A percentile compares a stretch with the other conserved stretches of the same genome.
Conservation (phyloP, 2,329 filamentous ascomycete species). For the Colletotrichum musicola region DNA sequence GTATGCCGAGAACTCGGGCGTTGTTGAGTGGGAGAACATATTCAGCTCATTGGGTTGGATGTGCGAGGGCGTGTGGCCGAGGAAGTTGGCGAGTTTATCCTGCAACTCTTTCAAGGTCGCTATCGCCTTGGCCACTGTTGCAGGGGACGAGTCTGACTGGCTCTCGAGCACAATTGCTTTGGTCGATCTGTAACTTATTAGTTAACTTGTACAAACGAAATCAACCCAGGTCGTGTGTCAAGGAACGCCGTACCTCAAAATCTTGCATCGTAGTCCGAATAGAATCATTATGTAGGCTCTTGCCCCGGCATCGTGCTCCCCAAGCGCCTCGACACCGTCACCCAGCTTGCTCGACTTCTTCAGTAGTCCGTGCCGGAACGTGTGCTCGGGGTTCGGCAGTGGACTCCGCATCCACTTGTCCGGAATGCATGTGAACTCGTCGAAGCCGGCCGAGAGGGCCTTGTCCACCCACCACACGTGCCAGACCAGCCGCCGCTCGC, state of each 20-base stretch:
- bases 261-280: background rate
- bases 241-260: background rate
- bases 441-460: constrained; percentile 23
- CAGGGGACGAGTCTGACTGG: background rate
- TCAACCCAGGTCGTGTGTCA: background rate
- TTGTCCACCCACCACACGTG: constrained; percentile 31
- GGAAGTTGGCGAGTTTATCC: constrained; percentile 4
- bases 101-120: background rate
- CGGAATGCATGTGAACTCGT: constrained; percentile 22
- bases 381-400: constrained; percentile 9
- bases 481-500: constrained; percentile 26
- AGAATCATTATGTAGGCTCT: constrained; percentile 25
- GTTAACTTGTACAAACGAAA: too few relatives aligned
- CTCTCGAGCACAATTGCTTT: constrained; percentile 20
- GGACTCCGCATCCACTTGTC: constrained; percentile 20
- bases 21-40: constrained; percentile 31
- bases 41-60: constrained; percentile 17
- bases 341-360: constrained; percentile 15
- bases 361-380: constrained; percentile 15
- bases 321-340: constrained; percentile 8
- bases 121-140: background rate
- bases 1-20: constrained; percentile 18
- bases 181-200: constrained; percentile 8
- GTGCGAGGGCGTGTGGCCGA: constrained; percentile 7
- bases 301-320: constrained; percentile 2